Evolutionary conservation across 441 rosid species (phyloP).

Genomic region (Erysimum cheiri): DNA sequence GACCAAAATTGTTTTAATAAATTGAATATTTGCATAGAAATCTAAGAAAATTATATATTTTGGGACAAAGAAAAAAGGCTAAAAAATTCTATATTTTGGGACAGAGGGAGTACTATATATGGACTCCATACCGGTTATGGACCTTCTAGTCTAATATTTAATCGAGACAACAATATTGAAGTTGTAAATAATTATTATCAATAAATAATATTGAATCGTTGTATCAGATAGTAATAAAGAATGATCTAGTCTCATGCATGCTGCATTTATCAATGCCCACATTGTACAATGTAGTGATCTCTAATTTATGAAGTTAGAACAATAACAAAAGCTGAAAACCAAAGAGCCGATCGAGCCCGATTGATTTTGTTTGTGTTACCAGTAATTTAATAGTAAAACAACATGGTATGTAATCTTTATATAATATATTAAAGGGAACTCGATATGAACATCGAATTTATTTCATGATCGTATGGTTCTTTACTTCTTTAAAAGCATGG

Average conservation of each 20-base stretch:
- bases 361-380: no score
- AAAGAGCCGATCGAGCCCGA: no score
- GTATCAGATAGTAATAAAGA: background rate
- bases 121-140: no score
- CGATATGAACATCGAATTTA: conserved; percentile 1
- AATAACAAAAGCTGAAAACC: no score
- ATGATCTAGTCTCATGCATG: background rate
- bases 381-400: background rate
- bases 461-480: conserved; percentile 36
- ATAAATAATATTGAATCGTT: background rate
- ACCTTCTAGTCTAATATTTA: background rate
- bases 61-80: no score
- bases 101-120: no score
- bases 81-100: no score
- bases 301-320: no score
- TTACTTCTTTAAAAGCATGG: conserved; percentile 33
- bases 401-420: background rate
- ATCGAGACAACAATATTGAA: conserved; percentile 12
- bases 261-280: conserved; percentile 35
- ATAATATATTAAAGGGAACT: background rate
- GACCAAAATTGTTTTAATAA: no score
- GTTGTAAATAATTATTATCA: background rate
- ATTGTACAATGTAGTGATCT: no score
- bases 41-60: no score
- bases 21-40: no score